Base-by-base conservation (phyloP, 1,284 basidiomycete species). In the Sanghuangporus sanghuang region DNA sequence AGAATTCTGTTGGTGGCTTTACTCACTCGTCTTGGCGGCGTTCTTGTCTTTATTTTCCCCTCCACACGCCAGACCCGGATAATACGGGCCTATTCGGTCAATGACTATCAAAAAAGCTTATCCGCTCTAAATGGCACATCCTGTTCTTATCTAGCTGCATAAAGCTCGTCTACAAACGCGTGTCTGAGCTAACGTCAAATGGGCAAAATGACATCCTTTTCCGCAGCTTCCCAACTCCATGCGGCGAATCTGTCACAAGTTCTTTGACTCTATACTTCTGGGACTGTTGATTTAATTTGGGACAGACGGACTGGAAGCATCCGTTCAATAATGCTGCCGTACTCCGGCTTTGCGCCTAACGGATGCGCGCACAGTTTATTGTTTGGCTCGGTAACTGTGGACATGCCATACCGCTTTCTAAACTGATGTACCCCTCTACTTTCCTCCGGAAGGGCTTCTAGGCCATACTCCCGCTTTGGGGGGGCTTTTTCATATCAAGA, bases 121-220 rank as follows among this genome's bases (percentile, higher is more conserved):
- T 63, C 62, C 53, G 53, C 53, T 61, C 44, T 55, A 67, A 35
- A 69, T 64, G 69, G 68, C 68, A 16, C 69, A 68, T 53, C 54
- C 69, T 6, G 69, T 67, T 12, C 55, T 70, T 36, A 49, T 69
- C 46, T 69, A 67, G 57, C 68, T 67, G 8, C 69, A 68, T 59
- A 64, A 44, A 58, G 12, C 67, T 70, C 56, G 38, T 38, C 38
- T 63, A 7, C 56, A 44, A 32, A 42, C 59, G 35, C 53, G 40
- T n/a, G 35, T 69, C 5, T 62, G 60, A 4, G 44, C 48, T 39
- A 61, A 62, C 12, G 23, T 68, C n/a, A 46, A 44, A 21, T 38
- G 44, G 38, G 62, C 56, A 12, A 50, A 64, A 6, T 18, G 68
- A 36, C 44, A 66, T 55, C 70, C 70, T 32, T 69, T 71, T 57